Evolutionary conservation across 805 yeast genomes (phyloP).

Genomic region (Priceomyces haplophilus): DNA sequence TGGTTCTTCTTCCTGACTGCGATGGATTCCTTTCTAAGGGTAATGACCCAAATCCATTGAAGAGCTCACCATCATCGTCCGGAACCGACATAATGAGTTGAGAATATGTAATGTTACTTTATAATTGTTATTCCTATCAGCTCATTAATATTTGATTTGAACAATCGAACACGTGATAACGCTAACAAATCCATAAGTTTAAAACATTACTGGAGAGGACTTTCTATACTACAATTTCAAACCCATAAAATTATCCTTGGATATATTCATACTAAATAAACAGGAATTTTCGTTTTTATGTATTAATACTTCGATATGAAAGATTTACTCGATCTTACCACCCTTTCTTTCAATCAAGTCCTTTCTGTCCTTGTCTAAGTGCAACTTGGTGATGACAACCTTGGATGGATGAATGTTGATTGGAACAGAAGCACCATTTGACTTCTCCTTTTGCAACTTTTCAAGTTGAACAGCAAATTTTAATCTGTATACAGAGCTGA

Average conservation of each 20-base stretch:
- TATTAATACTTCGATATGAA: slow-evolving; percentile 11
- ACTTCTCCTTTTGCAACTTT: slow-evolving; percentile 96
- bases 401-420: slow-evolving; percentile 97
- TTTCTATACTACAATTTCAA: not conserved
- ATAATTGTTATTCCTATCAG: no score
- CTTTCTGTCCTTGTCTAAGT: slow-evolving; percentile 98
- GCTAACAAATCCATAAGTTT: not conserved
- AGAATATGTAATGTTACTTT: not conserved
- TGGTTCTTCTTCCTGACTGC: slow-evolving; percentile 31
- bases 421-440: slow-evolving; percentile 96
- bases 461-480: slow-evolving; percentile 95
- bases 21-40: slow-evolving; percentile 27
- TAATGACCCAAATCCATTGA: slow-evolving; percentile 37
- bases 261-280: slow-evolving; percentile 16
- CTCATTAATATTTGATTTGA: no score
- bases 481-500: slow-evolving; percentile 97
- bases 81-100: slow-evolving; percentile 14
- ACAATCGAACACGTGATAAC: not conserved
- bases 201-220: not conserved
- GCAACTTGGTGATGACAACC: slow-evolving; percentile 97
- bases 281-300: slow-evolving; percentile 9
- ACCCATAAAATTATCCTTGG: slow-evolving; percentile 11
- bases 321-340: slow-evolving; percentile 84
- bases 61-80: slow-evolving; percentile 31
- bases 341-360: slow-evolving; percentile 96